Base-by-base conservation (phyloP, 352 stramenopile species). In the Phytophthora lateralis region DNA sequence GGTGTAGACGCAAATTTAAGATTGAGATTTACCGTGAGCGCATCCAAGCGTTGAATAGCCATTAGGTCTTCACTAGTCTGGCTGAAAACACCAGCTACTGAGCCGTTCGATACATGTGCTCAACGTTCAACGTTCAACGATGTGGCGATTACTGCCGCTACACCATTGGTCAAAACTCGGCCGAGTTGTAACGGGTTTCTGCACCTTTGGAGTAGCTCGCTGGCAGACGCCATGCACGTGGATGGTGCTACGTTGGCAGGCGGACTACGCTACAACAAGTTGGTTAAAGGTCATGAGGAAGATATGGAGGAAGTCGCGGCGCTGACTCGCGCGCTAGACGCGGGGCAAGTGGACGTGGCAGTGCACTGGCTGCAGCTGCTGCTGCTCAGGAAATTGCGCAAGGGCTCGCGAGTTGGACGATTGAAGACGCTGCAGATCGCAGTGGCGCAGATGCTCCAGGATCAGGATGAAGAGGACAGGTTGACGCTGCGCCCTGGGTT, bases 361-460 rank as follows among this genome's bases (percentile, higher is more conserved):
- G 63, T 75, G 35, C 67, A 80, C 62, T 71, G 52, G 48, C 54
- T 85, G 45, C 65, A 82, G 32, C 50, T 79, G 4, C 15, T 77
- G 53, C 53, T 82, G 20, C 38, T 78, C 17, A 27, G 29, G 60
- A 32, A 9, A 11, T 21, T 39, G 32, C 34, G 12, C 17, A 48
- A 55, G 15, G 55, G 20, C 26, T 37, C 48, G 4, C 27, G 63
- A 45, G 10, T 57, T 30, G 30, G 48, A 47, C 48, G 65, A 3
- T 17, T 69, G 3, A 56, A 62, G 34, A 69, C 59, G 10, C 43
- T 73, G 10, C 42, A 62, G 21, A 57, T 10, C 4, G 59, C 48
- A 14, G 59, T 63, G 6, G 7, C 6, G 14, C 46, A 61, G 39
- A 73, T 73, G 65, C 27, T 72, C 2, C 24, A 18, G 2, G 51